Base-by-base conservation (phyloP, 2,329 filamentous ascomycete genomes). In the Xylariaceae sp. region DNA sequence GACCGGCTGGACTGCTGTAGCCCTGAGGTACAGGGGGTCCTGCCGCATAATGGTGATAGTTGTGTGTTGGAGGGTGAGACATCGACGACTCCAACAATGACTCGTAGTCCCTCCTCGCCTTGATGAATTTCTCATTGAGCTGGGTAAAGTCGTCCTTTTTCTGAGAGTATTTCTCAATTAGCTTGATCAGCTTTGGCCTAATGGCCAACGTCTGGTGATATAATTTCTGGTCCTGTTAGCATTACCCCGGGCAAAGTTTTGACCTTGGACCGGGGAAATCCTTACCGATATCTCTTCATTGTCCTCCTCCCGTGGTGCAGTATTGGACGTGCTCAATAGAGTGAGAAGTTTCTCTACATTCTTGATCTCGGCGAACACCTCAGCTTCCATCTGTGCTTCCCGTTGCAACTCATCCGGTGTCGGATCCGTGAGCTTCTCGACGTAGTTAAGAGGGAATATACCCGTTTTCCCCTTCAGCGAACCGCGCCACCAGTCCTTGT, bases 131-230 rank as follows among this genome's bases (percentile, higher is more conserved):
- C 75, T 99, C 95, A 70, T 99, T 99, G 61, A 99, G 80, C 73
- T 98, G 94, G 2, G 95, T 97, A 71, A 99, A 98, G 74, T 99
- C 95, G 75, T 99, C 95, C 78, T 99, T 99, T 84, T 96, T 98
- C 73, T 99, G 95, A 8, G 95, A 98, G 73, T 99, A 99, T 74
- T 98, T 98, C 61, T 96, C 95, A 72, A 99, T 99, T 46, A 99
- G 79, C 78, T 98, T 96, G 72, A 99, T 98, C 61, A 99, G 79
- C 78, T 99, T 99, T 11, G 95, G 95, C 28, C 95, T 85, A 69
- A 99, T 99, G 3, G 93, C 91, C 62, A 98, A 76, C 0, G 95
- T 98, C 62, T 93, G 92, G 71, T 99, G 93, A 71, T 99, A 99
- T 67, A 82, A 83, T 84, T 88, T 89, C 83, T 87, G 65, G 2